Base-by-base conservation (phyloP, 306 rosid genomes). In the Lathyrus tuberosus region DNA sequence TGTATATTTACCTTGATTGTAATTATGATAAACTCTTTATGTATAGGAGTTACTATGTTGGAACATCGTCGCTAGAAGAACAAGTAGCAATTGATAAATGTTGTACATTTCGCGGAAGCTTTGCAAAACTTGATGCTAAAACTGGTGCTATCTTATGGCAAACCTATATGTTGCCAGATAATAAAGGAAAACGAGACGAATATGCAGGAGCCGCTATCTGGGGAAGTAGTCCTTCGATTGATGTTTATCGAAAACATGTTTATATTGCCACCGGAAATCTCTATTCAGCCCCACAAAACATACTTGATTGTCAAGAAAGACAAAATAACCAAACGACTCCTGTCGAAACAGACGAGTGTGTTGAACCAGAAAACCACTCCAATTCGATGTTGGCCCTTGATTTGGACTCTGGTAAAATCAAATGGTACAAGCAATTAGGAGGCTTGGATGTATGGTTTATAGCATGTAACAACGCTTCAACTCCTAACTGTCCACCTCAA, bases 211-310 rank as follows among this genome's bases (percentile, higher is more conserved):
- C 88, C 8, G 84, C 89, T 7, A 65, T 90, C 0, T 87, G 91
- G 91, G 94, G 96, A 71, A 87, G 91, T 42, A 90, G 96, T 63
- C 91, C 96, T 10, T 74, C 96, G 15, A 82, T 90, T 35, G 94
- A 90, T 37, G 13, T 28, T 4, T 0, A 6, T 4, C 72, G 94
- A 30, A 86, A 81, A 24, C 83, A 16, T 10, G 78, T 84, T 16
- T 84, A 76, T 46, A 67, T 90, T 63, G 91, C 81, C 49, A 87
- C 91, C 0, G 90, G 94, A 2, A 90, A 86, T 85, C 65, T 82
- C 0, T 87, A 90, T 37, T 75, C 85, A 1, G 88, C 86, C n/a
- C 96, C 87, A 2, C 35, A 17, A 2, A 73, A 8, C 11, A 61
- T 85, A 3, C 35, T 9, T 2, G 62, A 85, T 37, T 90, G 96